Evolutionary conservation across 2,329 filamentous ascomycete species (phyloP).

Genomic region (Aspergillus sp.): DNA sequence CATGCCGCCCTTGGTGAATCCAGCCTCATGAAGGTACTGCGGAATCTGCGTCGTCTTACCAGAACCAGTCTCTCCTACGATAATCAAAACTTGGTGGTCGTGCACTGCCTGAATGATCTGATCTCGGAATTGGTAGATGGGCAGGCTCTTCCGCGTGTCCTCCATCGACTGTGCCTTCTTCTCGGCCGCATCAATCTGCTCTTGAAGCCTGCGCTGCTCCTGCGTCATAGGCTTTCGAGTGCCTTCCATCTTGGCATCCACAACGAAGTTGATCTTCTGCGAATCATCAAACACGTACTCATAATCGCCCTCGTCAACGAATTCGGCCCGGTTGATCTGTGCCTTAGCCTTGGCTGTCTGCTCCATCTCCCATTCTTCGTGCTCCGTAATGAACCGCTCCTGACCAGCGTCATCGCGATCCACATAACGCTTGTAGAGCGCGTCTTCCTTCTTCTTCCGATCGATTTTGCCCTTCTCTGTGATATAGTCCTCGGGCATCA

Average conservation of each 20-base stretch:
- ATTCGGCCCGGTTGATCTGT: slow-evolving; percentile 74
- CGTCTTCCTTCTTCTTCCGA: slow-evolving; percentile 81
- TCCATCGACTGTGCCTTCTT: slow-evolving; percentile 85
- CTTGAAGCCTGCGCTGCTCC: slow-evolving; percentile 75
- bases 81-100: slow-evolving; percentile 82
- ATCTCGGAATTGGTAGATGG: slow-evolving; percentile 85
- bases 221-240: slow-evolving; percentile 71
- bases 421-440: slow-evolving; percentile 85
- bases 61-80: slow-evolving; percentile 91
- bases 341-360: slow-evolving; percentile 85
- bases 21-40: slow-evolving; percentile 89
- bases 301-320: slow-evolving; percentile 79
- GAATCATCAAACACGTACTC: slow-evolving; percentile 90
- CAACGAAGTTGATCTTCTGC: slow-evolving; percentile 81
- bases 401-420: slow-evolving; percentile 84
- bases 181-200: slow-evolving; percentile 85
- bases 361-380: slow-evolving; percentile 94
- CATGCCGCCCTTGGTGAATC: slow-evolving; percentile 78
- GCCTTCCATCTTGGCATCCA: slow-evolving; percentile 71
- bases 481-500: slow-evolving; percentile 92
- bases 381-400: slow-evolving; percentile 87
- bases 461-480: slow-evolving; percentile 91
- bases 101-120: slow-evolving; percentile 84
- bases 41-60: slow-evolving; percentile 96
- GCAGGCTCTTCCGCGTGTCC: slow-evolving; percentile 84